These are phyloP conservation scores for Rhizopogon roseolus DNA, from an alignment of 768 basidiomycete genomes.

Conservation along the genomic window DNA sequence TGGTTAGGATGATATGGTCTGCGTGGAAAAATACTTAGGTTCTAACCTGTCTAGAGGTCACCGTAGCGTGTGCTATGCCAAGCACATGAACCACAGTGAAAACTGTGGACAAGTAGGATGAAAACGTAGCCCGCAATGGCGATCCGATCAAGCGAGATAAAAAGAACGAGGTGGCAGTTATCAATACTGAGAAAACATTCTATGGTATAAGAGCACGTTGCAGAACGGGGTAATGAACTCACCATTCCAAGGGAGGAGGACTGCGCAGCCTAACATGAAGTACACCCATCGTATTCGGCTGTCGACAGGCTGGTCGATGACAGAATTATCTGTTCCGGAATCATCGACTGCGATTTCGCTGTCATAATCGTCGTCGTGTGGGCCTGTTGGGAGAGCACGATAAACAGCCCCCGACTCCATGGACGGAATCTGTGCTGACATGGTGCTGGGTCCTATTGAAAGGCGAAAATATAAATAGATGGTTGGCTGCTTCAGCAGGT, in stretches of 20 bases:
- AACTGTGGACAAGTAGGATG: conserved; percentile 59
- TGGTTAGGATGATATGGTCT: not conserved
- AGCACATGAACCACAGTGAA: conserved; percentile 63
- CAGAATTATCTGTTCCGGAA: conserved; percentile 22
- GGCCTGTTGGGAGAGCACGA: conserved; percentile 15
- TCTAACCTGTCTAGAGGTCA: conserved; percentile 61
- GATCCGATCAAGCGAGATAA: conserved; percentile 65
- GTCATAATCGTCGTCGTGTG: conserved; percentile 4
- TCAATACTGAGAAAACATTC: conserved; percentile 52
- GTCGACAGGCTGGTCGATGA: conserved; percentile 23
- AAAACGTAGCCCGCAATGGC: conserved; percentile 52
- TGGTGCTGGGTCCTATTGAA: not conserved
- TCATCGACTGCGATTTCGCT: conserved; percentile 5
- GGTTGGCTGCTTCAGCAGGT: not conserved
- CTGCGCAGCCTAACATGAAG: conserved; percentile 75
- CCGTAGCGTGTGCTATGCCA: conserved; percentile 72
- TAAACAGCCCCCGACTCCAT: conserved; percentile 10
- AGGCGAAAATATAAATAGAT: not conserved
- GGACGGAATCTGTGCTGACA: conserved; percentile 1
- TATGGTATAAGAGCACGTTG: not conserved
- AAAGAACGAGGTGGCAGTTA: conserved; percentile 84
- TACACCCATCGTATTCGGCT: conserved; percentile 54
- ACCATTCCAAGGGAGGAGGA: conserved; percentile 94
- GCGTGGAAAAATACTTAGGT: not conserved
- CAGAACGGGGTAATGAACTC: conserved; percentile 14